A percentile compares a stretch with the other conserved stretches of the same genome.
Evolutionary conservation across 176 grass and related monocot genomes (phyloP).

Genomic region (Saccharum officinarum): DNA sequence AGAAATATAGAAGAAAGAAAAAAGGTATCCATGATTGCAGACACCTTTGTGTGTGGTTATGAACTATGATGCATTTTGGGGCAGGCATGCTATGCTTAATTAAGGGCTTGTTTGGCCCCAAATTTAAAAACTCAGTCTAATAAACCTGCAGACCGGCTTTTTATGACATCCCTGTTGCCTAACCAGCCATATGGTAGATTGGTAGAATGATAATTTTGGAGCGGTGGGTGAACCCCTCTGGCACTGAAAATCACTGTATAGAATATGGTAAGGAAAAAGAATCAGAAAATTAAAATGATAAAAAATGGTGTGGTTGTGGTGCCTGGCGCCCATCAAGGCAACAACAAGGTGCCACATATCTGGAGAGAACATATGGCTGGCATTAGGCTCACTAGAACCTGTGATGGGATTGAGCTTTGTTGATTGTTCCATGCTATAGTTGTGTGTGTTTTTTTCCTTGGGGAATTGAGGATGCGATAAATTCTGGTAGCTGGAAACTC

Average conservation of each 20-base stretch:
- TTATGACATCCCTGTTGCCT: not conserved
- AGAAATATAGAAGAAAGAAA: slow-evolving; percentile 52
- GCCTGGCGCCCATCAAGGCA: not conserved
- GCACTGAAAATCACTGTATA: not conserved
- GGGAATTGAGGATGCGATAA: not conserved
- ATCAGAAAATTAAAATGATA: not conserved
- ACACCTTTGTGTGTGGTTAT: not conserved
- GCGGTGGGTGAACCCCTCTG: not conserved
- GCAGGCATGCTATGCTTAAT: not conserved
- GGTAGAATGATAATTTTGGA: not conserved
- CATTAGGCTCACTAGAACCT: not conserved
- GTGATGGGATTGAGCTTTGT: not conserved
- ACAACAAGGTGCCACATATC: not conserved
- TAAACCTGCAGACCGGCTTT: not conserved
- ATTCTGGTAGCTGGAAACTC: not conserved
- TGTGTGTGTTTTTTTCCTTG: not conserved
- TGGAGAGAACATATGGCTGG: not conserved
- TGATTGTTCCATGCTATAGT: not conserved
- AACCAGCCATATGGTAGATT: not conserved
- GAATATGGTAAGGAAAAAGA: not conserved
- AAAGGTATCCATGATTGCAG: slow-evolving; percentile 49
- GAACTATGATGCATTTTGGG: not conserved
- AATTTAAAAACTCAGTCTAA: not conserved
- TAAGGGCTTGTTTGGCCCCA: no score
- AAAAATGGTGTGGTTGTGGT: not conserved